Evolutionary conservation across 1,284 basidiomycete genomes (phyloP), one percentile per base, ranked within the genome.

Genomic region (Heterobasidion parviporum): DNA sequence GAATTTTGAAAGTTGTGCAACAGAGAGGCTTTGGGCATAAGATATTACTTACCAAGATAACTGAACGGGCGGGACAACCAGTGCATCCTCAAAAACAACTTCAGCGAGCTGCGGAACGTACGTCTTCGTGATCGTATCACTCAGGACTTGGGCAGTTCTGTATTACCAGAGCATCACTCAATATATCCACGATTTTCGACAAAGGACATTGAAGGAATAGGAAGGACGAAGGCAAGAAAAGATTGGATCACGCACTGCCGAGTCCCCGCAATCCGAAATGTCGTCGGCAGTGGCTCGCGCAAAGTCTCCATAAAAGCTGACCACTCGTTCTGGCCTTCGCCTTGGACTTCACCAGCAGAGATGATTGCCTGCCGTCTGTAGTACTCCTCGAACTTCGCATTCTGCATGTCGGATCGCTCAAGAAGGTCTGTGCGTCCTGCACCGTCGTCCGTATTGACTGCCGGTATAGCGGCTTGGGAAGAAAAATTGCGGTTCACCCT

Each of bases 261-360:
- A 61, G 85, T 92, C 1, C 92, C 91, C 0, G 94, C 89, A 20
- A 99, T 87, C 47, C 97, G 81, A 71, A 99, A 99, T 0, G 96
- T 98, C 1, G 93, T 96, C 1, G 97, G 97, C 36, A 99, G 74
- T 41, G 92, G 89, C 35, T 77, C 74, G 50, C 83, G 79, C 60
- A 97, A 70, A 0, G 80, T 70, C 8, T 82, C 76, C 65, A 96
- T 72, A 63, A 98, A 92, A 0, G 63, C 54, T 3, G 84, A 79
- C 92, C 94, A 98, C 35, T 62, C 61, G 18, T 45, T 49, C 18
- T 14, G n/a, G 15, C 12, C 38, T 33, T n/a, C 51, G 20, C 14
- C 52, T 20, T 44, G 36, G 20, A 8, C 5, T 70, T 98, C 92
- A 3, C 79, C 80, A 1, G 81, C 79, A 0, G 80, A 72, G 6